Evolutionary conservation across 768 basidiomycete genomes (phyloP).

Genomic region (Tricholoma flavovirens): DNA sequence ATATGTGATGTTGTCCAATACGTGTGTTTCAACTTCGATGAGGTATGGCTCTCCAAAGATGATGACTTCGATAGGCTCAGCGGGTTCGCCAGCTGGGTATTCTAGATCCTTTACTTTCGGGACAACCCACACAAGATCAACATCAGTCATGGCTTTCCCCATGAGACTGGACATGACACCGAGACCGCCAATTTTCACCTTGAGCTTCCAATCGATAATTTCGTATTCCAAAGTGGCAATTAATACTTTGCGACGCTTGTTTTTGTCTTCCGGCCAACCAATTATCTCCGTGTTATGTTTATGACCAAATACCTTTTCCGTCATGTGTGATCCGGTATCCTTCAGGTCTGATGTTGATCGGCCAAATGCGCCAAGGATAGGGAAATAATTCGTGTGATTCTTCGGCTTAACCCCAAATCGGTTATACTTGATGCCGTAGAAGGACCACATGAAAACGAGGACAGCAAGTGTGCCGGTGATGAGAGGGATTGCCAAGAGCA

Average conservation of each 20-base stretch:
- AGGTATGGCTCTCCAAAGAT: conserved; percentile 95
- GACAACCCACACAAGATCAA: conserved; percentile 89
- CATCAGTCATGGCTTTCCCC: conserved; percentile 98
- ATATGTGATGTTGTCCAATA: conserved; percentile 92
- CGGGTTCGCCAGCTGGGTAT: conserved; percentile 86
- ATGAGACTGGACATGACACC: conserved; percentile 98
- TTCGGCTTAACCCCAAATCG: conserved; percentile 81
- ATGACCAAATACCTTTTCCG: conserved; percentile 70
- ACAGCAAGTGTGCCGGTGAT: conserved; percentile 83
- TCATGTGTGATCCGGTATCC: conserved; percentile 47
- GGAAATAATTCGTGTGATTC: conserved; percentile 75
- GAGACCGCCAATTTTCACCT: conserved; percentile 96
- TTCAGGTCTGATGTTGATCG: conserved; percentile 71
- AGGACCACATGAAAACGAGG: conserved; percentile 87
- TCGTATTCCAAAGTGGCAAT: conserved; percentile 95
- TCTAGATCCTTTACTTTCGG: conserved; percentile 95
- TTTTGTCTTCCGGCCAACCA: conserved; percentile 94
- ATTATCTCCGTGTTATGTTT: conserved; percentile 69
- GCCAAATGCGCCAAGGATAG: conserved; percentile 66
- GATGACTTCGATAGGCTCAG: conserved; percentile 92
- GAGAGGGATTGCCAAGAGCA: conserved; percentile 75
- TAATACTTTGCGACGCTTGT: conserved; percentile 86
- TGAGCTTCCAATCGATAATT: conserved; percentile 95
- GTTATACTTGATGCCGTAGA: conserved; percentile 95
- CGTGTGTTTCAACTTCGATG: conserved; percentile 92